Percentiles rank a stretch among this genome's conserved stretches.
These are phyloP conservation scores for Yarrowia sp. DNA, from an alignment of 805 yeast species.

Conservation along the genomic window DNA sequence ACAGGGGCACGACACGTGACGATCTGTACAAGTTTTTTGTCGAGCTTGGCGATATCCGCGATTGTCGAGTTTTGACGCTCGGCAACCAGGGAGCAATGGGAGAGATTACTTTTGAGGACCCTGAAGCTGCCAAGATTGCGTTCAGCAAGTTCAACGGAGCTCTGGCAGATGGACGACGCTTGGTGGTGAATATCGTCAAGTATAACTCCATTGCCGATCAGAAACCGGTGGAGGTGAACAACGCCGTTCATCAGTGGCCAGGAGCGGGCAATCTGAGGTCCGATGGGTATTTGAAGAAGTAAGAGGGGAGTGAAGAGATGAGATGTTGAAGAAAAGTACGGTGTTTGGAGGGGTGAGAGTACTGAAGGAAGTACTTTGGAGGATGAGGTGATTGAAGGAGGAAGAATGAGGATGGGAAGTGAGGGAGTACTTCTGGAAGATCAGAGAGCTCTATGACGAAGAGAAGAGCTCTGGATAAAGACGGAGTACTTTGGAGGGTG, in stretches of 20 bases:
- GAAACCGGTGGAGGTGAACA: constrained; percentile 8
- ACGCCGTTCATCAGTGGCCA: constrained; percentile 18
- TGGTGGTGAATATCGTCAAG: constrained; percentile 50
- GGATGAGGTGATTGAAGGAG: no score
- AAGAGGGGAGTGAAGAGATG: not conserved
- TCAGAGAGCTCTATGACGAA: no score
- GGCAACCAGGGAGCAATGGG: constrained; percentile 43
- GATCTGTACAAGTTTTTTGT: constrained; percentile 47
- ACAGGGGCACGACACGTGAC: constrained; percentile 48
- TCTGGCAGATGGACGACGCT: constrained; percentile 57
- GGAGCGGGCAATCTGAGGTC: constrained; percentile 13
- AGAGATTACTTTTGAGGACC: constrained; percentile 47
- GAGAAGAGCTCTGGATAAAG: no score
- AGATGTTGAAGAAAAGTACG: no score
- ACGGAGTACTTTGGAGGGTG: no score
- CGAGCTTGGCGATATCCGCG: constrained; percentile 44
- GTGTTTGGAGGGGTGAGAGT: no score
- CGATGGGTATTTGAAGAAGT: constrained; percentile 1
- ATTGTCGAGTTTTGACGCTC: constrained; percentile 42
- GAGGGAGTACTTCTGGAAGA: no score
- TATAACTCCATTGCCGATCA: constrained; percentile 41
- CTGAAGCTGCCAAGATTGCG: constrained; percentile 49
- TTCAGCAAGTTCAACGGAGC: constrained; percentile 53
- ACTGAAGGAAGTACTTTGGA: no score
- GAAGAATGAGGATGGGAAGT: no score